These are phyloP conservation scores for Elsinoe arachidis DNA, from an alignment of 2,329 filamentous ascomycete genomes.

Conservation along the genomic window DNA sequence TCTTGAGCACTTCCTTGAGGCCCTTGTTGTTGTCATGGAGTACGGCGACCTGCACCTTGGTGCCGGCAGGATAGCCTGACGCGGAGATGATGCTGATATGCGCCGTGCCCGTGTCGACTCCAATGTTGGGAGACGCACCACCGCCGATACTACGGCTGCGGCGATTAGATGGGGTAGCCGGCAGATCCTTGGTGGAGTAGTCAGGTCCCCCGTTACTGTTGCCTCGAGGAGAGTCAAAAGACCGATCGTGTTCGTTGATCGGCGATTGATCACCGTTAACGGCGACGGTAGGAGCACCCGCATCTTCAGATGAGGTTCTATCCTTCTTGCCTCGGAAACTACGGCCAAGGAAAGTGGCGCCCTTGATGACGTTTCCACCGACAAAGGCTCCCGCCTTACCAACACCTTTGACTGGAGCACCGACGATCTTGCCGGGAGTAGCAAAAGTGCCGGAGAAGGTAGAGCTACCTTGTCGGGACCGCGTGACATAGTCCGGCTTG, in stretches of 20 bases:
- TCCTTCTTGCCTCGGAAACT: constrained; percentile 69
- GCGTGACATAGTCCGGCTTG: constrained; percentile 82
- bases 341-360: constrained; percentile 81
- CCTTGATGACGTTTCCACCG: constrained; percentile 74
- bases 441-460: constrained; percentile 90
- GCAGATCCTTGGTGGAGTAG: constrained; percentile 19
- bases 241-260: constrained; percentile 22
- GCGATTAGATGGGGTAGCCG: constrained; percentile 32
- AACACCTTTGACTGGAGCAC: constrained; percentile 88
- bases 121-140: constrained; percentile 34
- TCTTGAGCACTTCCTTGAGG: constrained; percentile 77
- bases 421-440: constrained; percentile 79
- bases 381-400: constrained; percentile 65
- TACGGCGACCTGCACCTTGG: constrained; percentile 28
- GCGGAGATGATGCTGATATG: constrained; percentile 73
- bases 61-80: constrained; percentile 55
- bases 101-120: constrained; percentile 62
- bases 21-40: constrained; percentile 45
- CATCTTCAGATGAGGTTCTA: constrained; percentile 34
- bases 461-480: constrained; percentile 78
- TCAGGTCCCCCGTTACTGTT: constrained; percentile 13
- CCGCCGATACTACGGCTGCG: constrained; percentile 40
- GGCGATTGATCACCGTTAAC: constrained; percentile 18
- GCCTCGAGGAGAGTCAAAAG: constrained; percentile 21
- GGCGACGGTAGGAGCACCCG: constrained; percentile 27